phyloP scores from a whole-genome alignment of 805 yeast species.

The Sungouiozyma intestinalis region DNA sequence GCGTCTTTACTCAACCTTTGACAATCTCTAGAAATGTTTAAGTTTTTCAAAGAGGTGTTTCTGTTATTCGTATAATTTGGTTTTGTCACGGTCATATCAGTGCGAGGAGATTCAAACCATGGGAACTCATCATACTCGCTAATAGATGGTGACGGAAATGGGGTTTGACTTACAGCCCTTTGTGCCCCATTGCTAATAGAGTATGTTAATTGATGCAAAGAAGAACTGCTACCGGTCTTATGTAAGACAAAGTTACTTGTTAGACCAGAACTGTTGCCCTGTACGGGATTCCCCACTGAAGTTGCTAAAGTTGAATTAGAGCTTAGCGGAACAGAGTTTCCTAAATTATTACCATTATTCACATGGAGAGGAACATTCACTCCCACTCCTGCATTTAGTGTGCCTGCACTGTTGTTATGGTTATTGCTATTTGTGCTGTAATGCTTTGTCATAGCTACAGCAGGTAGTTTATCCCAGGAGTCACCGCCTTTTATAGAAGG shows the following conservation, averaged over 20 bases:
- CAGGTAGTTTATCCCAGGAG: constrained; percentile 18
- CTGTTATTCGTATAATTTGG: constrained; percentile 3
- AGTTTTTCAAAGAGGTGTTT: constrained; percentile 6
- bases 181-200: constrained; percentile 6
- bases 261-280: constrained; percentile 14
- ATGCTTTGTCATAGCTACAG: constrained; percentile 1
- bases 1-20: constrained; percentile 21
- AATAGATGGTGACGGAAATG: constrained; percentile 29
- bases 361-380: background rate
- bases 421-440: background rate
- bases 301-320: background rate
- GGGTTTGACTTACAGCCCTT: constrained; percentile 16
- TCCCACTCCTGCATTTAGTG: constrained; percentile 1
- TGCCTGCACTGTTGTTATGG: background rate
- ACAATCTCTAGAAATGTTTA: constrained; percentile 17
- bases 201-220: constrained; percentile 16
- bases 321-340: background rate
- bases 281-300: background rate
- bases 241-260: constrained; percentile 6
- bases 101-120: constrained; percentile 27
- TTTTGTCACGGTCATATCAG: constrained; percentile 6
- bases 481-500: constrained; percentile 17
- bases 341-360: background rate
- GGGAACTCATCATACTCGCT: constrained; percentile 34
- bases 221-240: constrained; percentile 20